A percentile compares a stretch with the other conserved stretches of the same genome.
Evolutionary conservation across 2,329 filamentous ascomycete species (phyloP).

Genomic region (Didymella lethalis): DNA sequence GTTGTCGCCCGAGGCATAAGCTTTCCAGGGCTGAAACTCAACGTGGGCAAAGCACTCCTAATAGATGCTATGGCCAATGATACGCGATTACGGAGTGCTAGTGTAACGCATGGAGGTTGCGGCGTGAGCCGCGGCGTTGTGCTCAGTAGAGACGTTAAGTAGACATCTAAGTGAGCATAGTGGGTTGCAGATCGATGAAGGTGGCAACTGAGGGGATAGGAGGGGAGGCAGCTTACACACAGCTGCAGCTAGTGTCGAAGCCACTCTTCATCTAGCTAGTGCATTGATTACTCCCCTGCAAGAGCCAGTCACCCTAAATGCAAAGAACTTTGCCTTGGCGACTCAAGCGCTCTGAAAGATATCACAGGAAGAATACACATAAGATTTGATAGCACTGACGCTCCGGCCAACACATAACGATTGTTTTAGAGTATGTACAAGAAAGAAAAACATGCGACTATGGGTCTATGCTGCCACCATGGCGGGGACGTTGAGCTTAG

Average conservation of each 20-base stretch:
- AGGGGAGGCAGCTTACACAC: neutral
- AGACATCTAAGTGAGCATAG: neutral
- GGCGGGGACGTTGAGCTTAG: slow-evolving; percentile 16
- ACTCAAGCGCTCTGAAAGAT: no score
- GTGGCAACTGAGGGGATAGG: neutral
- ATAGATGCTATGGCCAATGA: no score
- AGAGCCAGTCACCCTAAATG: neutral
- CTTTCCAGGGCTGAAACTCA: no score
- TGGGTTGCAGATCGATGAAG: neutral
- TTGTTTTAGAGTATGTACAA: neutral
- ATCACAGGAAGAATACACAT: neutral
- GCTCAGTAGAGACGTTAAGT: no score
- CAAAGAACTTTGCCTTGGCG: neutral
- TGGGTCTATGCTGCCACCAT: neutral
- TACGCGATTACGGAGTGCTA: no score
- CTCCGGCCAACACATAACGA: neutral
- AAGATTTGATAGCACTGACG: neutral
- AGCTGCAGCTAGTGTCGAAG: neutral
- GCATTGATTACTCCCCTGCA: neutral
- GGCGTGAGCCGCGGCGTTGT: no score
- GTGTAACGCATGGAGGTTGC: no score
- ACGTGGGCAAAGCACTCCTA: no score
- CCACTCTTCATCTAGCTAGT: neutral
- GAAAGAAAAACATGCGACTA: neutral
- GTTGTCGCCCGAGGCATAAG: no score